Conservation (phyloP, 2,329 filamentous ascomycete genomes). For the Exophiala sp. region DNA sequence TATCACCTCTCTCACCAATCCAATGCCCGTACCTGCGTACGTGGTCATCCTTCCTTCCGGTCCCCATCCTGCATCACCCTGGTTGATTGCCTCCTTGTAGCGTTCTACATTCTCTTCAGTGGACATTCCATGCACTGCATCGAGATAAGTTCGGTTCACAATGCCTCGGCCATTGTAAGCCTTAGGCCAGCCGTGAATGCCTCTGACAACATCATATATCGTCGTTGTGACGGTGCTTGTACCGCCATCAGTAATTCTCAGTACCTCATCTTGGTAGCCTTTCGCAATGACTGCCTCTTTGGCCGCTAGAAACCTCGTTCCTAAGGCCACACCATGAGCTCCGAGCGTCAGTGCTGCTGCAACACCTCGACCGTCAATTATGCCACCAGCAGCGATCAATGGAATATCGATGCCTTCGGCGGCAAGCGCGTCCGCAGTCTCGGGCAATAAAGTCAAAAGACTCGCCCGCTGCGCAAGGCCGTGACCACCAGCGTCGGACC, state of each 20-base stretch:
- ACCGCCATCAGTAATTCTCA: constrained; percentile 49
- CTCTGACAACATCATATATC: constrained; percentile 51
- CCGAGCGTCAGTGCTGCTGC: constrained; percentile 49
- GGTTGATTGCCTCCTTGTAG: constrained; percentile 46
- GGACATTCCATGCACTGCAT: constrained; percentile 37
- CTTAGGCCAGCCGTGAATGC: constrained; percentile 54
- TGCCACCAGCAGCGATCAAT: constrained; percentile 50
- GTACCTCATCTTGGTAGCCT: constrained; percentile 47
- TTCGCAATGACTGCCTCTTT: constrained; percentile 45
- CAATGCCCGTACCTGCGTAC: constrained; percentile 58
- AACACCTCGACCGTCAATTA: constrained; percentile 48
- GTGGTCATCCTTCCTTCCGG: constrained; percentile 52
- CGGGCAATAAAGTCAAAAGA: constrained; percentile 47
- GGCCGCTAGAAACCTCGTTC: constrained; percentile 57
- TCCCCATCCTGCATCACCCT: constrained; percentile 51
- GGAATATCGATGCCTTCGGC: constrained; percentile 34
- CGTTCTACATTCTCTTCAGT: constrained; percentile 38
- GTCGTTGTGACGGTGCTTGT: constrained; percentile 46
- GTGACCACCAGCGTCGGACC: constrained; percentile 51
- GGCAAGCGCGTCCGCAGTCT: constrained; percentile 41
- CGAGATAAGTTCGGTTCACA: constrained; percentile 49
- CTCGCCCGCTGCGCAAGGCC: constrained; percentile 44
- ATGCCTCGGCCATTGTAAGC: constrained; percentile 55
- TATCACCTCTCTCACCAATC: constrained; percentile 49
- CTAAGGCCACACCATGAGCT: constrained; percentile 53